These are phyloP conservation scores for Xylaria sp. DNA, from an alignment of 2,329 filamentous ascomycete species.

Conservation along the genomic window DNA sequence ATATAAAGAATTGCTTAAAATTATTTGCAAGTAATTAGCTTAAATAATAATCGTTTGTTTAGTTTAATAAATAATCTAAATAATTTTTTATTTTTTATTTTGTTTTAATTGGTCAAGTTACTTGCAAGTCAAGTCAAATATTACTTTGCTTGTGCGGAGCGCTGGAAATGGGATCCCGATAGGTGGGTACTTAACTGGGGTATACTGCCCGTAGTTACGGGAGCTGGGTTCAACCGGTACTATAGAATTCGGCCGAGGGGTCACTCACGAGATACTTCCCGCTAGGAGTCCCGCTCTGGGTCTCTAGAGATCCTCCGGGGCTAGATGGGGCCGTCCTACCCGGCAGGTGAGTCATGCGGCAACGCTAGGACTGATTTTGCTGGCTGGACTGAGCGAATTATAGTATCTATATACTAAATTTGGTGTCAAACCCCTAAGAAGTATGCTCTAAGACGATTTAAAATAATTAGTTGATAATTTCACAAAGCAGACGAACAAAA, in stretches of 20 bases:
- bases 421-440: too few relatives aligned
- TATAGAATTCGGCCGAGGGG: not conserved
- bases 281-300: not conserved
- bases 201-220: not conserved
- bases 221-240: not conserved
- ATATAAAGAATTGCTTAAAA: too few relatives aligned
- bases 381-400: not conserved
- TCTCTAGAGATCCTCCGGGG: not conserved
- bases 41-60: too few relatives aligned
- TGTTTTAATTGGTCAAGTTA: too few relatives aligned
- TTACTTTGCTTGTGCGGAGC: too few relatives aligned
- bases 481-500: too few relatives aligned
- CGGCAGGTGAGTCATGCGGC: not conserved
- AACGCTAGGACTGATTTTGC: not conserved
- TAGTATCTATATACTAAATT: not conserved
- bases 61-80: too few relatives aligned
- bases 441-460: too few relatives aligned
- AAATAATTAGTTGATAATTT: too few relatives aligned
- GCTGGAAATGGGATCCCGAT: not conserved
- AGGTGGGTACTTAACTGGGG: not conserved
- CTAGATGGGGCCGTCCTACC: not conserved
- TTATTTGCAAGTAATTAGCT: too few relatives aligned
- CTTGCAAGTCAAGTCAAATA: too few relatives aligned
- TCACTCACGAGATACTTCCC: not conserved
- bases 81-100: too few relatives aligned